Percentiles rank a stretch among this genome's conserved stretches.
Conservation (phyloP, 164 flowering plant genomes). For the Magnolia kwangsiensis region DNA sequence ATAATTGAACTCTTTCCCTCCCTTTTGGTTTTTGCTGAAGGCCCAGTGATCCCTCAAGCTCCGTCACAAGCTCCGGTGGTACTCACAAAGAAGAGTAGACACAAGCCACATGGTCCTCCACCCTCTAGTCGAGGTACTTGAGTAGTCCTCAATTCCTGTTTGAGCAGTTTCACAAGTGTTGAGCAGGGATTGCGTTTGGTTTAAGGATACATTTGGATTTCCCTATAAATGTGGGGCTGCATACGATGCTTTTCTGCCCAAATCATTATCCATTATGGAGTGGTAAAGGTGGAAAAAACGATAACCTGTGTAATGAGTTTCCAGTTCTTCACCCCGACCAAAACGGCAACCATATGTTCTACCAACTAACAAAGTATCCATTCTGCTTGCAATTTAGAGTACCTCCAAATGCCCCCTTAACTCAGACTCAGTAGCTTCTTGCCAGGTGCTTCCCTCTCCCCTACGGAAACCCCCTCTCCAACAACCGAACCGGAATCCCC, state of each 20-base stretch:
- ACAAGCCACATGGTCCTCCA: conserved; percentile 13
- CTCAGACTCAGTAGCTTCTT: conserved; percentile 4
- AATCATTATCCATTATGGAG: not conserved
- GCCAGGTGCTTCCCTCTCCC: conserved; percentile 28
- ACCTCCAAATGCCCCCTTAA: conserved; percentile 4
- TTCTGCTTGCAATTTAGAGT: not conserved
- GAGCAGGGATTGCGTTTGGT: not conserved
- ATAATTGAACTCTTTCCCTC: not conserved
- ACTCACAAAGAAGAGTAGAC: conserved; percentile 22
- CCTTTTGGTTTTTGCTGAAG: conserved; percentile 15
- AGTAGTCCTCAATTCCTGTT: not conserved
- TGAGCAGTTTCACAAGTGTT: not conserved
- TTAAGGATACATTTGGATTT: not conserved
- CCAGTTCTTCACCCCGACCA: not conserved
- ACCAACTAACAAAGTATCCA: not conserved
- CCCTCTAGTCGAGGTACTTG: conserved; percentile 30
- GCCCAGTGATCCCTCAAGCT: conserved; percentile 25
- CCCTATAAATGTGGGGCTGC: not conserved
- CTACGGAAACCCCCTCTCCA: conserved; percentile 35
- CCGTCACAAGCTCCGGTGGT: conserved; percentile 19
- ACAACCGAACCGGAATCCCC: conserved; percentile 25
- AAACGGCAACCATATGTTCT: not conserved
- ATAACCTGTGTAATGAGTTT: not conserved
- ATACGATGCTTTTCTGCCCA: not conserved
- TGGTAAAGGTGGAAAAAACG: not conserved